Percentiles rank a stretch among this genome's conserved stretches.
phyloP scores from a whole-genome alignment of 169 alveolate genomes.

The Plasmodium chabaudi region DNA sequence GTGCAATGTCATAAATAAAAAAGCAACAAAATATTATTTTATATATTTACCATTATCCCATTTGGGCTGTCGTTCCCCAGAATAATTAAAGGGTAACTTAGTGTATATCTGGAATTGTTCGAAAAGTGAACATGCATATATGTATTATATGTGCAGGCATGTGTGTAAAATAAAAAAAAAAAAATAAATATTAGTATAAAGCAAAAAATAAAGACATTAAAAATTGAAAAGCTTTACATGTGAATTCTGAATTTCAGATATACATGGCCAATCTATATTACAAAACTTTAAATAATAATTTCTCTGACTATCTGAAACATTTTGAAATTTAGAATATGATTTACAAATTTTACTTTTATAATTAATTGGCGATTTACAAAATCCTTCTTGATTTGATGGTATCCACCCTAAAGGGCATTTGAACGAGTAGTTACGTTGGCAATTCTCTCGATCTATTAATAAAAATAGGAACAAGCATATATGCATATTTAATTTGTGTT shows the following conservation, averaged over 20 bases:
- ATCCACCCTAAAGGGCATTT: constrained; percentile 69
- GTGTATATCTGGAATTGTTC: constrained; percentile 19
- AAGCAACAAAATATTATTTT: neutral
- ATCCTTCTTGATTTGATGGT: constrained; percentile 31
- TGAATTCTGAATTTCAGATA: constrained; percentile 61
- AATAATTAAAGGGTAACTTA: constrained; percentile 6
- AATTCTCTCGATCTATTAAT: constrained; percentile 25
- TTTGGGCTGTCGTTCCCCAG: neutral
- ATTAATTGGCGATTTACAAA: constrained; percentile 53
- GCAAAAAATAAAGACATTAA: neutral
- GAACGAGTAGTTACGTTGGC: constrained; percentile 47
- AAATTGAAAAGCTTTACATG: constrained; percentile 2
- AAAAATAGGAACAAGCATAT: neutral
- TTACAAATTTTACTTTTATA: constrained; percentile 54
- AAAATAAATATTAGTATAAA: neutral
- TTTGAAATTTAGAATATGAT: constrained; percentile 36
- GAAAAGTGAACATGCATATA: neutral
- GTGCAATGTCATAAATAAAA: neutral
- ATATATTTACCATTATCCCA: constrained; percentile 11
- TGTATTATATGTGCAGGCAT: neutral
- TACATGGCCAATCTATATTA: constrained; percentile 70
- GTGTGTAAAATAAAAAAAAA: neutral
- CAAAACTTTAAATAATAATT: constrained; percentile 53
- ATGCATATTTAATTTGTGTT: neutral
- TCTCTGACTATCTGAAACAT: constrained; percentile 45